Percentiles rank a stretch among this genome's conserved stretches.
Evolutionary conservation across 2,329 filamentous ascomycete genomes (phyloP).

Genomic region (Cadophora sp.): DNA sequence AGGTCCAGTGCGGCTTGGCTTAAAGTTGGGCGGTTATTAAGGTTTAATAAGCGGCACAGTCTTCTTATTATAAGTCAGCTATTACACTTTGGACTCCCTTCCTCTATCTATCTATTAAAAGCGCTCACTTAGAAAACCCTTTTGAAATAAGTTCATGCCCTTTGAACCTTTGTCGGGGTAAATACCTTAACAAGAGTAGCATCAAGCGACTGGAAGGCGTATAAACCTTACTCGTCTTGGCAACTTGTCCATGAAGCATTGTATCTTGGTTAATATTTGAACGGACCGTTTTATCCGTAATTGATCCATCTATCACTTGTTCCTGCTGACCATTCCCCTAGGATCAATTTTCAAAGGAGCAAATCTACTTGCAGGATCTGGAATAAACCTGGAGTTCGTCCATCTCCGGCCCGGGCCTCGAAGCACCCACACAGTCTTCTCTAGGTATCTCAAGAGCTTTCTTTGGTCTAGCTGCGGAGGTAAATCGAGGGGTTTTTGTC

Average conservation of each 20-base stretch:
- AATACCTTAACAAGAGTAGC: conserved; percentile 16
- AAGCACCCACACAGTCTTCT: background rate
- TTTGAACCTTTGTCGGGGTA: too few species aligned
- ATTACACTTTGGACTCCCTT: too few species aligned
- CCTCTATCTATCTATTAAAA: too few species aligned
- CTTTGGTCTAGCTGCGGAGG: too few species aligned
- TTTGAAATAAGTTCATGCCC: background rate
- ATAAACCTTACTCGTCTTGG: background rate
- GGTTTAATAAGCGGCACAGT: too few species aligned
- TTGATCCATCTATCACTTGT: background rate
- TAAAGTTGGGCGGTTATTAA: too few species aligned
- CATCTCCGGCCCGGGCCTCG: background rate
- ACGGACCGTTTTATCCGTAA: background rate
- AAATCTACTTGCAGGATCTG: background rate
- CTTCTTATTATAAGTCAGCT: too few species aligned
- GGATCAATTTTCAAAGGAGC: too few species aligned
- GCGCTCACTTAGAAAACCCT: background rate
- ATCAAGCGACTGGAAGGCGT: conserved; percentile 30
- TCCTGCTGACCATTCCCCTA: background rate
- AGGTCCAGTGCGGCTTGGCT: too few species aligned
- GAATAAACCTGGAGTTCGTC: background rate
- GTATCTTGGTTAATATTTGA: too few species aligned
- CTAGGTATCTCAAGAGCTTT: too few species aligned
- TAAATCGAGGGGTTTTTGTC: too few species aligned
- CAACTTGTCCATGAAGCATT: background rate